Evolutionary conservation across 2,329 filamentous ascomycete genomes (phyloP).

Genomic region (Colletotrichum somersetense): DNA sequence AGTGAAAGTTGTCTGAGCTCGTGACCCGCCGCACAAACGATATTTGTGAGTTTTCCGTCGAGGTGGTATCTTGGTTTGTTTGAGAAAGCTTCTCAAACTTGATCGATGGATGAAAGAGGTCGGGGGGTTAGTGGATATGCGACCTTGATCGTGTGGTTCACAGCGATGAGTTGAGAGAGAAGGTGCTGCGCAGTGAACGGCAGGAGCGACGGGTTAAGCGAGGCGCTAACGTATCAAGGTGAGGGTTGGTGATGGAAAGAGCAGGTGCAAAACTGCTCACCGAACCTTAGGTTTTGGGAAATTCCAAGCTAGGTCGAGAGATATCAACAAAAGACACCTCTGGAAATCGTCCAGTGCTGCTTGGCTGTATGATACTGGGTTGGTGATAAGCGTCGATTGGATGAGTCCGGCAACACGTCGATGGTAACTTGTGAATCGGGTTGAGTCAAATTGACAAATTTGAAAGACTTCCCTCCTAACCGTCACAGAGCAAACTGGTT

Average conservation of each 20-base stretch:
- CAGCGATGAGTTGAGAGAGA: not conserved
- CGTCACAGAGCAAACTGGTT: not conserved
- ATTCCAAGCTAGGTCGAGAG: not conserved
- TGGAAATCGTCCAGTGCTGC: not conserved
- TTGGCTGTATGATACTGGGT: not conserved
- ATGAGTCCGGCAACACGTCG: not conserved
- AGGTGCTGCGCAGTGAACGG: not conserved
- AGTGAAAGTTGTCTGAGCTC: not conserved
- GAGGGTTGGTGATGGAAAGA: slow-evolving; percentile 28
- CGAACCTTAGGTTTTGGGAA: slow-evolving; percentile 7
- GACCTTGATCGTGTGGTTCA: slow-evolving; percentile 10
- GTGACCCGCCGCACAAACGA: too few species aligned
- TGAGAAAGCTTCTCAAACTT: not conserved
- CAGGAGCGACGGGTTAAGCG: slow-evolving; percentile 19
- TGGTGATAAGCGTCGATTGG: not conserved
- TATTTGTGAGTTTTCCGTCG: slow-evolving; percentile 11
- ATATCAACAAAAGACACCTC: not conserved
- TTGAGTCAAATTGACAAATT: not conserved
- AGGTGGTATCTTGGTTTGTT: not conserved
- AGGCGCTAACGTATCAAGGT: not conserved
- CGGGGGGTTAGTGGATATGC: not conserved
- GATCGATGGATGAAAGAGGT: too few species aligned
- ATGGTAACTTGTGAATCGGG: not conserved
- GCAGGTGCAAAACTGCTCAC: slow-evolving; percentile 19
- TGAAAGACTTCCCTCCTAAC: slow-evolving; percentile 15